These are phyloP conservation scores for Rhynchospora pubera DNA, from an alignment of 176 grass and related monocot species.

Conservation along the genomic window DNA sequence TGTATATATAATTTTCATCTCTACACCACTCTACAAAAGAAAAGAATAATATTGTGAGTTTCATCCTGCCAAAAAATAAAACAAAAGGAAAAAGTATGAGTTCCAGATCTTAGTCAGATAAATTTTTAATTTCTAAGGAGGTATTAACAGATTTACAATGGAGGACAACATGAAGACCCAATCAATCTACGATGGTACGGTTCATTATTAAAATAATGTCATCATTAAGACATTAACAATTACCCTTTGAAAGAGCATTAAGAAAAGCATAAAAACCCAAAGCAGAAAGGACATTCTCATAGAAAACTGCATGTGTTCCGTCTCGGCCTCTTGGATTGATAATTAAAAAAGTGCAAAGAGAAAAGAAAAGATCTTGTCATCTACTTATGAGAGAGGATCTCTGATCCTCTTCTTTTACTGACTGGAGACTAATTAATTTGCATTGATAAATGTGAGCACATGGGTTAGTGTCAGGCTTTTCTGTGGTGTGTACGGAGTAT, in stretches of 20 bases:
- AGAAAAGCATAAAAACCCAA: background rate
- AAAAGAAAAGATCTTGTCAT: background rate
- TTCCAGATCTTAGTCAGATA: background rate
- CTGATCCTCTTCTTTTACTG: background rate
- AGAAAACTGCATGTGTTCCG: background rate
- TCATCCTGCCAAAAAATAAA: background rate
- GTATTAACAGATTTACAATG: background rate
- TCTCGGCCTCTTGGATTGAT: background rate
- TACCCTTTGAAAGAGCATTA: background rate
- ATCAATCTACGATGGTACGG: background rate
- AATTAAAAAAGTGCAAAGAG: background rate
- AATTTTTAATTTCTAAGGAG: background rate
- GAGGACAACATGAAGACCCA: background rate
- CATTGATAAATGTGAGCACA: slow-evolving; percentile 1
- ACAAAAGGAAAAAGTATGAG: background rate
- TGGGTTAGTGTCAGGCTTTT: background rate
- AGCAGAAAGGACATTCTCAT: slow-evolving; percentile 5
- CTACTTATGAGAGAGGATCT: background rate
- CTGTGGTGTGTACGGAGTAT: background rate
- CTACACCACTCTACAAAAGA: too few species aligned
- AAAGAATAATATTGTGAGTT: too few species aligned
- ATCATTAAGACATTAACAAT: background rate
- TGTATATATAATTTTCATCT: too few species aligned
- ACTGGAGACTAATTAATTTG: slow-evolving; percentile 1
- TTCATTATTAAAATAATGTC: background rate